phyloP scores from a whole-genome alignment of 2,329 filamentous ascomycete species.

The Alternaria hordeiaustralica region DNA sequence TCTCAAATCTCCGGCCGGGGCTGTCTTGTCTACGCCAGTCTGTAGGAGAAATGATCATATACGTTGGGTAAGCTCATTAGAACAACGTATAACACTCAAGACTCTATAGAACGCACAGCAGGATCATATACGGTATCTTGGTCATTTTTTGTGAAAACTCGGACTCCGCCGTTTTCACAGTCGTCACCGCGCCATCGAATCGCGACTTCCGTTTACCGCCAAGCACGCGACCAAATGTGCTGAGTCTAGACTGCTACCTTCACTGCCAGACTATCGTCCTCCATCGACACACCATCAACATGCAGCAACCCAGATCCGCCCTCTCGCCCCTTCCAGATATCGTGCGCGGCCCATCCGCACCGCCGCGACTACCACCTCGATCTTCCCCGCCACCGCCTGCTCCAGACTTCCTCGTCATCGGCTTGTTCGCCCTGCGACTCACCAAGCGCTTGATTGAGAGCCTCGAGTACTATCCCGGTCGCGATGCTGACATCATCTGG shows the following conservation, averaged over 20 bases:
- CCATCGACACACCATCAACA: background rate
- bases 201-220: background rate
- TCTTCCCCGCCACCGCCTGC: background rate
- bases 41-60: background rate
- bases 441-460: constrained; percentile 20
- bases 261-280: background rate
- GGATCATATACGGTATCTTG: background rate
- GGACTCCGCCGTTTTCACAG: background rate
- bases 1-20: background rate
- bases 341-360: background rate
- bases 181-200: background rate
- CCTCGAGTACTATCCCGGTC: constrained; percentile 22
- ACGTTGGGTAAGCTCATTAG: background rate
- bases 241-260: background rate
- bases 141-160: too few species aligned
- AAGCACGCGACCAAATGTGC: background rate
- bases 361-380: background rate
- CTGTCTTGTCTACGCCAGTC: background rate
- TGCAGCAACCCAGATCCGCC: background rate
- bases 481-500: constrained; percentile 26
- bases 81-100: background rate
- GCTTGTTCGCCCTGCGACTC: constrained; percentile 34
- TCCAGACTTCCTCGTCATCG: constrained; percentile 29
- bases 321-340: constrained; percentile 3
- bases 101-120: rapidly evolving